These are phyloP conservation scores for Neophaeococcomyces aloes DNA, from an alignment of 2,329 filamentous ascomycete species.

Conservation along the genomic window DNA sequence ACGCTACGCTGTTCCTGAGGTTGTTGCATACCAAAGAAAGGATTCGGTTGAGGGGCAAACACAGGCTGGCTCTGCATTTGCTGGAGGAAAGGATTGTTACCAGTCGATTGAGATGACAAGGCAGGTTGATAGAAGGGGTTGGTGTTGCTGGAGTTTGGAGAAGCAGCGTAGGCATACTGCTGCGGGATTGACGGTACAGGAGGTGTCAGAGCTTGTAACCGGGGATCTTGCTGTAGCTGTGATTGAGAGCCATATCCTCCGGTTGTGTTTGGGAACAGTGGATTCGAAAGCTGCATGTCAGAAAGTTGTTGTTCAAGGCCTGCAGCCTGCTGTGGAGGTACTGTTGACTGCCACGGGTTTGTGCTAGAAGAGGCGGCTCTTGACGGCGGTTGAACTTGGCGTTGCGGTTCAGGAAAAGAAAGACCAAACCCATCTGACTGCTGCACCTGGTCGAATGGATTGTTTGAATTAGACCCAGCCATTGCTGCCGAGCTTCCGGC, in stretches of 20 bases:
- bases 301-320: constrained; percentile 63
- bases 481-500: constrained; percentile 18
- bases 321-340: constrained; percentile 26
- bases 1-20: constrained; percentile 11
- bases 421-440: constrained; percentile 13
- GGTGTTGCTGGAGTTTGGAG: constrained; percentile 20
- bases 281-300: constrained; percentile 59
- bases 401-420: constrained; percentile 21
- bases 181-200: constrained; percentile 24
- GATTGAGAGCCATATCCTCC: constrained; percentile 41
- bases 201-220: constrained; percentile 35
- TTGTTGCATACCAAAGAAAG: constrained; percentile 18
- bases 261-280: constrained; percentile 65
- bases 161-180: constrained; percentile 23
- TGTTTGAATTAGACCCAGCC: constrained; percentile 40
- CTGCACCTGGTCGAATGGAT: constrained; percentile 53
- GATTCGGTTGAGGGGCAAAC: constrained; percentile 13
- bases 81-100: constrained; percentile 19
- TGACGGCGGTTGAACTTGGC: constrained; percentile 4
- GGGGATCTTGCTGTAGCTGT: constrained; percentile 25
- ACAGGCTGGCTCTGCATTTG: constrained; percentile 10
- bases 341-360: constrained; percentile 25
- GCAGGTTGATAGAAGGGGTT: constrained; percentile 36
- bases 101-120: constrained; percentile 17
- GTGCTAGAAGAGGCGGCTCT: constrained; percentile 12